Base-by-base conservation (phyloP, 768 basidiomycete species). In the Thelephora ganbajun region DNA sequence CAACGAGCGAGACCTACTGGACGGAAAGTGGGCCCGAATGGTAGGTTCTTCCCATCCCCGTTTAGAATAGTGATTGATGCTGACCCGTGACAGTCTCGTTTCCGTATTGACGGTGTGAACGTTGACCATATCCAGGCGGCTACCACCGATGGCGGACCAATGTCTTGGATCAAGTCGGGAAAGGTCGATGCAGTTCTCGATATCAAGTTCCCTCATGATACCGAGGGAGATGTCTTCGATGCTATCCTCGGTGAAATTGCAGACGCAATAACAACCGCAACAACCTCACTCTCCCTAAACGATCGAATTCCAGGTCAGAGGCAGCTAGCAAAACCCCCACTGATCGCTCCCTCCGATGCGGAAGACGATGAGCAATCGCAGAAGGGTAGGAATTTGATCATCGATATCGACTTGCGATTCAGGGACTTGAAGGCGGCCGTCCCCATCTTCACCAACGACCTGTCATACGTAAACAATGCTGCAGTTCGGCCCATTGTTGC, bases 101-200 rank as follows among this genome's bases (percentile, higher is more conserved):
- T 98, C 59, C 79, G 96, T 13, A 93, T 99, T 48, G 96, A 99
- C 60, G 94, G 94, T 11, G 83, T 99, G 44, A 91, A 87, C 51
- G 80, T 99, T 55, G 96, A 99, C 65, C 96, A 99, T 61, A 68
- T 96, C 46, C 88, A 96, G 64, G 77, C 81, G 45, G 79, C 83
- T 33, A 79, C 82, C 3, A 86, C 83, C 2, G 72, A 73, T 47
- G 86, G 83, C 52, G 88, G 91, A 6, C 92, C 93, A 11, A 83
- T 98, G 50, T 92, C 91, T 1, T 99, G 96, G 96, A 91, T 99
- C 50, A 93, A 86, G 0, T 88, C 93, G 0, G 96, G 96, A 37
- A 96, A 94, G 63, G 74, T 96, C 22, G 96, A 99, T 58, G 88
- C 91, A 9, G 96, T 99, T 5, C 74, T 97, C 19, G 96, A 99